phyloP scores from a whole-genome alignment of 352 stramenopile genomes.

The Phytophthora agathidicida region DNA sequence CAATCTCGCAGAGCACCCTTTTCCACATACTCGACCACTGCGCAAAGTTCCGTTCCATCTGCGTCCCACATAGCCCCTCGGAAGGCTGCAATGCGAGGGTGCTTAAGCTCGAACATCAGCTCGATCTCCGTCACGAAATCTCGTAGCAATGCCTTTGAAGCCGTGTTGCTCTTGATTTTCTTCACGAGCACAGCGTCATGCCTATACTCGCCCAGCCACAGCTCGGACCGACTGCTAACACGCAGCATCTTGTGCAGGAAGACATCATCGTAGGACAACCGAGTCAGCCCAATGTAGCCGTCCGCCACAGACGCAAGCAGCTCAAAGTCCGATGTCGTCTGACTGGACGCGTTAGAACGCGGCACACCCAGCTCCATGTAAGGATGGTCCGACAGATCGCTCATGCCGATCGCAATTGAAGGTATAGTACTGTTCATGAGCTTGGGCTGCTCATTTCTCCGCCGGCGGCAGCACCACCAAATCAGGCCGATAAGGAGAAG shows the following conservation, averaged over 20 bases:
- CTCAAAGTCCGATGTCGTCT: constrained; percentile 78
- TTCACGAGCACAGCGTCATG: constrained; percentile 73
- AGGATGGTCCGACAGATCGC: constrained; percentile 58
- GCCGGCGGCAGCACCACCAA: constrained; percentile 44
- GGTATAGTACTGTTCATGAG: constrained; percentile 53
- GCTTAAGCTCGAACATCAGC: constrained; percentile 73
- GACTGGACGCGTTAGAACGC: constrained; percentile 58
- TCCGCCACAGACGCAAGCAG: constrained; percentile 69
- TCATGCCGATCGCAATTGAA: constrained; percentile 63
- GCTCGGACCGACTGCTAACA: constrained; percentile 72
- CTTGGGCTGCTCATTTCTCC: constrained; percentile 52
- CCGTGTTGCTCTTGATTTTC: constrained; percentile 82
- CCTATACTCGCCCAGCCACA: constrained; percentile 79
- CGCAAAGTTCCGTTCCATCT: constrained; percentile 70
- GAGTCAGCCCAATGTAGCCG: constrained; percentile 69
- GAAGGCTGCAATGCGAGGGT: constrained; percentile 75
- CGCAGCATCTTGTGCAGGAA: constrained; percentile 76
- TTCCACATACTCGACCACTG: constrained; percentile 74
- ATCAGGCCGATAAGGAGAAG: constrained; percentile 39
- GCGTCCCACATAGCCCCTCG: constrained; percentile 77
- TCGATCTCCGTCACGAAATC: constrained; percentile 86
- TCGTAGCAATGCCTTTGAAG: constrained; percentile 64
- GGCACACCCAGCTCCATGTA: constrained; percentile 58
- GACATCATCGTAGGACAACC: constrained; percentile 75
- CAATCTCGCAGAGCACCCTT: constrained; percentile 69